phyloP scores from a whole-genome alignment of 768 basidiomycete species.

The Cantharellus anzutake region DNA sequence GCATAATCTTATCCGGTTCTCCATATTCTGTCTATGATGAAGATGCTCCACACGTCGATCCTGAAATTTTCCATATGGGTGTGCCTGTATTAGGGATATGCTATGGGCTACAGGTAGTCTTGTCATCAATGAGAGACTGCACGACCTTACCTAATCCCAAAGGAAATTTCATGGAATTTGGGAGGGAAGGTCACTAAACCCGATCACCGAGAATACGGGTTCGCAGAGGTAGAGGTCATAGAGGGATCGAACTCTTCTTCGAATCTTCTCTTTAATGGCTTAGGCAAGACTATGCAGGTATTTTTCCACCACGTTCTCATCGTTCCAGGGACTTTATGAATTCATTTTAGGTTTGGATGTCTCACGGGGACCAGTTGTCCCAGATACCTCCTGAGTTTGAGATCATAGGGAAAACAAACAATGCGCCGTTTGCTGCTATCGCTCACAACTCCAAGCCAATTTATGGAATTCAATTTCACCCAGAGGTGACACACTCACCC shows the following conservation, averaged over 20 bases:
- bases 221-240: conserved; percentile 59
- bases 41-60: conserved; percentile 87
- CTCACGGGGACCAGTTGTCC: conserved; percentile 88
- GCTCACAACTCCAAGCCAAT: conserved; percentile 77
- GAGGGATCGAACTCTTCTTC: conserved; percentile 23
- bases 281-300: conserved; percentile 84
- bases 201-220: conserved; percentile 89
- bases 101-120: conserved; percentile 77
- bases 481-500: conserved; percentile 90
- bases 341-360: conserved; percentile 86
- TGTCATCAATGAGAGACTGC: neutral
- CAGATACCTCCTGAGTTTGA: conserved; percentile 67
- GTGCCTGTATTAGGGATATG: conserved; percentile 94
- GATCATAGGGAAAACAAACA: conserved; percentile 67
- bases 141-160: conserved; percentile 2
- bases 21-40: conserved; percentile 95
- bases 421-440: conserved; percentile 84
- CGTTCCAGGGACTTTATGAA: neutral
- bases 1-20: conserved; percentile 92
- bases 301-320: conserved; percentile 2
- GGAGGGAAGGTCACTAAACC: conserved; percentile 72
- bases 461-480: conserved; percentile 97
- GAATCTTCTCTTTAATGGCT: conserved; percentile 66
- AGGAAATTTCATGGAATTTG: conserved; percentile 88
- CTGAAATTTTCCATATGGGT: conserved; percentile 68